Percentiles rank a stretch among this genome's conserved stretches.
Evolutionary conservation across 2,329 filamentous ascomycete genomes (phyloP).

Genomic region (Microthyrium microscopicum): DNA sequence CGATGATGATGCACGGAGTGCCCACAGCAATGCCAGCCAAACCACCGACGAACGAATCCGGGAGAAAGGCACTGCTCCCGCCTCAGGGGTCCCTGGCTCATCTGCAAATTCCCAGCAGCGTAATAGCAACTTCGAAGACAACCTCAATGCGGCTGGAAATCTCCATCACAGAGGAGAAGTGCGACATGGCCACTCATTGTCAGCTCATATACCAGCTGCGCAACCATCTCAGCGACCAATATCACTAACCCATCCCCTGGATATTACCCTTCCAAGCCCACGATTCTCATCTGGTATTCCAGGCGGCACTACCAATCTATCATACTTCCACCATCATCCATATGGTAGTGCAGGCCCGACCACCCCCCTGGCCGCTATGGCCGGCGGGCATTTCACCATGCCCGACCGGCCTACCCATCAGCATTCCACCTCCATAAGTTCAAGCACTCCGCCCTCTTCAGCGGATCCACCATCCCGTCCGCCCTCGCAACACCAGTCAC

Average conservation of each 20-base stretch:
- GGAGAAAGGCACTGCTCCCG: too few relatives aligned
- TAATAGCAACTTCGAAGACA: too few relatives aligned
- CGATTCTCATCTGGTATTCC: constrained; percentile 34
- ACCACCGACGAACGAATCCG: constrained; percentile 29
- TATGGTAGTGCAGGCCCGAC: constrained; percentile 56
- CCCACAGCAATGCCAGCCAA: constrained; percentile 2
- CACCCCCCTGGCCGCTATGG: constrained; percentile 64
- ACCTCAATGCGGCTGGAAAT: too few relatives aligned
- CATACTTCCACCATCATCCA: constrained; percentile 54
- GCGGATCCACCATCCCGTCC: constrained; percentile 27
- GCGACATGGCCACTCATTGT: background rate
- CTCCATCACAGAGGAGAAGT: too few relatives aligned
- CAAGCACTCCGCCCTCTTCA: constrained; percentile 29
- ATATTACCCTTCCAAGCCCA: background rate
- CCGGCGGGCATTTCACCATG: constrained; percentile 42
- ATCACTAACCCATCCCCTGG: too few relatives aligned
- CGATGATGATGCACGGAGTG: constrained; percentile 16
- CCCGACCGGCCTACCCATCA: constrained; percentile 7
- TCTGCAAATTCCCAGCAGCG: too few relatives aligned
- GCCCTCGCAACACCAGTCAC: constrained; percentile 25
- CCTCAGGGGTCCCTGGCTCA: too few relatives aligned
- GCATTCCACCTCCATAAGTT: constrained; percentile 25
- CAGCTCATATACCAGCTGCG: background rate
- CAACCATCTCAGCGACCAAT: too few relatives aligned
- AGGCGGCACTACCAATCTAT: constrained; percentile 59